Evolutionary conservation across 2,329 filamentous ascomycete species (phyloP).

Genomic region (Dothidotthia symphoricarpi): DNA sequence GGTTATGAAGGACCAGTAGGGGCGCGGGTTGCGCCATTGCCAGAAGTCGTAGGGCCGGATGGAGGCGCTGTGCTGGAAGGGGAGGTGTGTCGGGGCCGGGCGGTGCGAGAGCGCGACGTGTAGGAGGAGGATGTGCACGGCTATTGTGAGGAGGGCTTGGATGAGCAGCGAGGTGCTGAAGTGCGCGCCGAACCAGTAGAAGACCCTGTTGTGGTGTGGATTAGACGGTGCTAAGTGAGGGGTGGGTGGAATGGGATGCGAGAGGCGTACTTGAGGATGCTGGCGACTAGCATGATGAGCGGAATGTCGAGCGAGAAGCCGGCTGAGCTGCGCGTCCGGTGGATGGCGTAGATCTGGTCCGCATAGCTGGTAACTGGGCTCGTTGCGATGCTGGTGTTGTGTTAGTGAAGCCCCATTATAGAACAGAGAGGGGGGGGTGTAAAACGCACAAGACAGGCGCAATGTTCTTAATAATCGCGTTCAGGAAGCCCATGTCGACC

Average conservation of each 20-base stretch:
- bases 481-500: constrained; percentile 38
- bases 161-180: constrained; percentile 59
- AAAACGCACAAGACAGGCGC: constrained; percentile 40
- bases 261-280: constrained; percentile 58
- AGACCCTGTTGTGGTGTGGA: constrained; percentile 48
- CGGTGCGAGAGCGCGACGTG: constrained; percentile 62
- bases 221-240: too few relatives aligned
- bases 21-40: constrained; percentile 73
- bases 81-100: constrained; percentile 47
- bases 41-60: constrained; percentile 74
- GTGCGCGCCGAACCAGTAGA: constrained; percentile 64
- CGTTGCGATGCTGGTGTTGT: constrained; percentile 53
- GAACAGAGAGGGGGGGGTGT: too few relatives aligned
- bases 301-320: constrained; percentile 67
- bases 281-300: constrained; percentile 65
- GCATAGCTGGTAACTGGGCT: constrained; percentile 65
- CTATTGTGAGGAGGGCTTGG: constrained; percentile 61
- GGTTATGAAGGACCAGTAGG: constrained; percentile 76
- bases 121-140: constrained; percentile 57
- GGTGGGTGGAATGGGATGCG: constrained; percentile 53
- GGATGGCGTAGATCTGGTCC: constrained; percentile 65
- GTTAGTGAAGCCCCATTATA: too few relatives aligned
- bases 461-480: constrained; percentile 35
- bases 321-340: constrained; percentile 58
- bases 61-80: constrained; percentile 58